These are phyloP conservation scores for Huntiella moniliformis DNA, from an alignment of 2,329 filamentous ascomycete species.

Conservation along the genomic window DNA sequence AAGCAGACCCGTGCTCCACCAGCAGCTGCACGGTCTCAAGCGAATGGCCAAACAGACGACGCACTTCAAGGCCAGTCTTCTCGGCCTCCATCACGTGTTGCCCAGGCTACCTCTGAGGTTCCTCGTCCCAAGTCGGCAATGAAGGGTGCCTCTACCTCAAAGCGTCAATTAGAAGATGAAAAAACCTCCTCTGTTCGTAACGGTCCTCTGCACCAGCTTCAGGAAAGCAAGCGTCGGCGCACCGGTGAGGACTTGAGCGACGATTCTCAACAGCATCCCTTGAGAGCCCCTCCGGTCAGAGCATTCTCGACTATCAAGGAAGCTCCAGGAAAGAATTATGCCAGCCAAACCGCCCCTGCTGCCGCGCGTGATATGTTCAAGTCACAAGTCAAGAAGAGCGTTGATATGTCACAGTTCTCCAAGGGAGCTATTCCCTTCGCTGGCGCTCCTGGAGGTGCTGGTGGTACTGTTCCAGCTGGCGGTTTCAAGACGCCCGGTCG, in stretches of 20 bases:
- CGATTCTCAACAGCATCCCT: slow-evolving; percentile 28
- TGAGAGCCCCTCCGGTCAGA: slow-evolving; percentile 71
- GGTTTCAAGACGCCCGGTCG: slow-evolving; percentile 53
- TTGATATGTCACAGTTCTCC: slow-evolving; percentile 74
- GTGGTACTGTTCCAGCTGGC: slow-evolving; percentile 19
- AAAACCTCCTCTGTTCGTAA: slow-evolving; percentile 36
- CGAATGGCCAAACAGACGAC: slow-evolving; percentile 29
- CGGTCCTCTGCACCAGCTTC: slow-evolving; percentile 43
- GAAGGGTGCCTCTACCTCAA: slow-evolving; percentile 49
- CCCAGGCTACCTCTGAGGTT: slow-evolving; percentile 24
- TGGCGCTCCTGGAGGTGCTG: slow-evolving; percentile 19
- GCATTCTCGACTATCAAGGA: slow-evolving; percentile 49
- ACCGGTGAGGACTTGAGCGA: slow-evolving; percentile 56
- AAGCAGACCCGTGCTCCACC: slow-evolving; percentile 46
- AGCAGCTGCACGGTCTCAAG: slow-evolving; percentile 36
- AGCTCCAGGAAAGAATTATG: slow-evolving; percentile 27
- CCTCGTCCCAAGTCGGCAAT: slow-evolving; percentile 18
- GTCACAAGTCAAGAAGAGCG: slow-evolving; percentile 34
- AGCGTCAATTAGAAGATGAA: slow-evolving; percentile 53
- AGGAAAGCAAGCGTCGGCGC: slow-evolving; percentile 62
- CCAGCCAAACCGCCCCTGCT: slow-evolving; percentile 31
- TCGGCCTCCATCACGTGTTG: slow-evolving; percentile 39
- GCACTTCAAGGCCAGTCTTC: slow-evolving; percentile 21
- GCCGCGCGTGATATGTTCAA: slow-evolving; percentile 43
- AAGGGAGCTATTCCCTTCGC: slow-evolving; percentile 85